Base-by-base conservation (phyloP, 2,329 filamentous ascomycete species). In the Botrytis squamosa region DNA sequence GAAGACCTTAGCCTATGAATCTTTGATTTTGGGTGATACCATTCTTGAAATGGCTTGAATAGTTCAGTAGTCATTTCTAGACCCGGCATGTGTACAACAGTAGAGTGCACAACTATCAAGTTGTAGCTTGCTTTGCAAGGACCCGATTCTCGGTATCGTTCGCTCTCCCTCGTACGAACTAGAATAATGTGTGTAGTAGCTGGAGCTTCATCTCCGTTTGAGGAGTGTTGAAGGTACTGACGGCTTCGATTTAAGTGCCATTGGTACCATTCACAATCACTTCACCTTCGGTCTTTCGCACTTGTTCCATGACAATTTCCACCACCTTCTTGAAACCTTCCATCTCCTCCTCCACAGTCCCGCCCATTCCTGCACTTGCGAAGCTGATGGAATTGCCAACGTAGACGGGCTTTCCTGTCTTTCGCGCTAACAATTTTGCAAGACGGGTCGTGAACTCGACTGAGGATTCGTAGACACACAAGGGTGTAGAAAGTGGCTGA, bases 271-370 rank as follows among this genome's bases (percentile, higher is more conserved):
- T 73, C 36, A 74, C 66, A 66, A 70, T 65, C 38, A 68, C 8
- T 40, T 74, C 10, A 76, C 33, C 77, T 73, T 81, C 80, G 57
- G 82, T 76, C 68, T 81, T 81, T 74, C 83, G 80, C 64, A 92
- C 82, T 77, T 88, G 86, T 62, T 84, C 84, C 80, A 90, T 84
- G 22, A 95, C 88, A 65, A 92, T 88, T 74, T 92, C 88, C 46
- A 95, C 90, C 59, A 97, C 89, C 76, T 87, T 88, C 79, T 88
- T 90, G 78, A 98, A 91, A 0, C 92, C 93, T 80, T 95, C 94
- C 90, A 98, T 95, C 84, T 98, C 95, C 85, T 98, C 96, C 81
- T 98, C 95, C 10, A 95, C 89, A 0, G 90, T 92, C 33, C 94
- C 92, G 16, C 94, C 94, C 79, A 94, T 88, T 2, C 91, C 92